Evolutionary conservation across 2,329 filamentous ascomycete species (phyloP).

Genomic region (Colletotrichum lentis): DNA sequence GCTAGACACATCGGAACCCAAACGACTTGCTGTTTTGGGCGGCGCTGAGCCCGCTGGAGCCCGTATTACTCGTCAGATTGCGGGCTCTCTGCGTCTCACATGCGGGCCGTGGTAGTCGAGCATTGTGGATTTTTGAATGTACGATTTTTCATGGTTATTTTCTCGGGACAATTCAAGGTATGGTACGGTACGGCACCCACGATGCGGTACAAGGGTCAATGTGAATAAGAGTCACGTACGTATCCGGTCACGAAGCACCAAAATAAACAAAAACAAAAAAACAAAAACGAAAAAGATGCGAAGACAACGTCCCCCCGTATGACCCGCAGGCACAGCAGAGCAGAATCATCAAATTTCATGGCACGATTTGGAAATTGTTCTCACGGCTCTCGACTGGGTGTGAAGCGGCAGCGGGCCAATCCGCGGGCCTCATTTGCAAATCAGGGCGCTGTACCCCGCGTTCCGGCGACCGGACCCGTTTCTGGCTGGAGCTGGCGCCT

Average conservation of each 20-base stretch:
- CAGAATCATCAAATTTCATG: conserved; percentile 7
- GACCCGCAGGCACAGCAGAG: no score
- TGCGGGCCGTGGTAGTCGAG: conserved; percentile 17
- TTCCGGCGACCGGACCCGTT: conserved; percentile 47
- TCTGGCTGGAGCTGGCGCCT: conserved; percentile 37
- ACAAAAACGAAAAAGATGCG: no score
- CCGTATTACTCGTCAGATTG: conserved; percentile 36
- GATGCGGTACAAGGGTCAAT: neutral
- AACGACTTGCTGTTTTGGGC: conserved; percentile 29
- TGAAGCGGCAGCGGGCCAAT: conserved; percentile 42
- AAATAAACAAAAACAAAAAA: neutral
- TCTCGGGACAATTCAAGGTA: neutral
- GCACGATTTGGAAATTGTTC: conserved; percentile 28
- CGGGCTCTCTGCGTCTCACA: conserved; percentile 22
- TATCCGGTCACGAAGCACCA: neutral
- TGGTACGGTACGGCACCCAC: neutral
- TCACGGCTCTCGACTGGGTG: conserved; percentile 7
- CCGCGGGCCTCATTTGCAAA: conserved; percentile 44
- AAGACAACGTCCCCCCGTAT: no score
- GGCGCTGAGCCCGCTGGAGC: conserved; percentile 17
- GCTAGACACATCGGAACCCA: conserved; percentile 22
- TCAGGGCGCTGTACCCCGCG: conserved; percentile 47
- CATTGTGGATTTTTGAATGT: neutral
- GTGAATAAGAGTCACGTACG: neutral
- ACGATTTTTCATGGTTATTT: neutral